Evolutionary conservation across 192 early-diverging fungal genomes (phyloP).

Genomic region (Lunasporangiospora selenospora): DNA sequence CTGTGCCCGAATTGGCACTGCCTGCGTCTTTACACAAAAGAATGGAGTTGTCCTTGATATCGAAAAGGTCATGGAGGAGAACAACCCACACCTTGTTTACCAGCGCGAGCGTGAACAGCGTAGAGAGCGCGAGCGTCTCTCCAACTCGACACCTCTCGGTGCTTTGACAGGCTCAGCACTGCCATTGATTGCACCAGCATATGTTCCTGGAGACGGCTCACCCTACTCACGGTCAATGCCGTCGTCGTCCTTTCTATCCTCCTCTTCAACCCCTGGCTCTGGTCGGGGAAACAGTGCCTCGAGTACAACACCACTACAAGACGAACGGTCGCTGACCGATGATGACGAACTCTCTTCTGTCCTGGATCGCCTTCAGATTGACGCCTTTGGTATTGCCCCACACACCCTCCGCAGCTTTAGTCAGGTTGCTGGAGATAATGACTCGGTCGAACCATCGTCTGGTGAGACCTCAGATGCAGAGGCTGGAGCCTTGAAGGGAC

Average conservation of each 20-base stretch:
- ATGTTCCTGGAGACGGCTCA: too few relatives aligned
- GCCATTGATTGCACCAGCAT: too few relatives aligned
- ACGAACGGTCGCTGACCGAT: slow-evolving; percentile 12
- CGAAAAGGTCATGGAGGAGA: slow-evolving; percentile 49
- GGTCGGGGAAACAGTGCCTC: slow-evolving; percentile 35
- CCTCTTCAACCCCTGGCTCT: neutral
- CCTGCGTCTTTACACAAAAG: slow-evolving; percentile 47
- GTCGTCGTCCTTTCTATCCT: slow-evolving; percentile 16
- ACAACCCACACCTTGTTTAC: slow-evolving; percentile 44
- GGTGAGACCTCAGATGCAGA: slow-evolving; percentile 25
- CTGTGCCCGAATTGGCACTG: slow-evolving; percentile 38
- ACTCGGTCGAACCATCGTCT: slow-evolving; percentile 20
- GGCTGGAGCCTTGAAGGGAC: neutral
- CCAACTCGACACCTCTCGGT: slow-evolving; percentile 3
- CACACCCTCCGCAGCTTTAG: slow-evolving; percentile 34
- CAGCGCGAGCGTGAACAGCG: slow-evolving; percentile 42
- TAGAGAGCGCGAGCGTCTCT: slow-evolving; percentile 7
- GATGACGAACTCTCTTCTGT: slow-evolving; percentile 36
- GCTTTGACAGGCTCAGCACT: too few relatives aligned
- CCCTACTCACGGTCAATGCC: slow-evolving; percentile 18
- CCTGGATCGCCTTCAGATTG: slow-evolving; percentile 38
- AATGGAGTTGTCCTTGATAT: slow-evolving; percentile 48
- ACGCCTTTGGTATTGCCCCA: slow-evolving; percentile 36
- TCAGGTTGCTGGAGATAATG: slow-evolving; percentile 37
- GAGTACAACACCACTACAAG: neutral